These are phyloP conservation scores for Brassica hybrid DNA, from an alignment of 441 rosid genomes.

Conservation along the genomic window DNA sequence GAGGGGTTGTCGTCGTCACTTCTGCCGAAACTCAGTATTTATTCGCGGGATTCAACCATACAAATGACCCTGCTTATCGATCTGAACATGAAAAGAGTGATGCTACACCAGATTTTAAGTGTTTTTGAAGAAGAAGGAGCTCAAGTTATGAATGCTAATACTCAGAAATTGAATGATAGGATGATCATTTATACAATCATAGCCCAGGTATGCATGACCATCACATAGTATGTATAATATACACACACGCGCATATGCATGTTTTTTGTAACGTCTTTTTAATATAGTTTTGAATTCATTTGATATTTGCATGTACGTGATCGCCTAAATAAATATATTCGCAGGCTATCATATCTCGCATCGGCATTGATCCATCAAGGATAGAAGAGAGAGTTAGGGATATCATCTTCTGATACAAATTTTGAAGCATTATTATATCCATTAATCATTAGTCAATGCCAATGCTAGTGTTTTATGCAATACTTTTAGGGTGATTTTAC, in stretches of 20 bases:
- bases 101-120: conserved; percentile 38
- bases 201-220: conserved; percentile 49
- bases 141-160: conserved; percentile 36
- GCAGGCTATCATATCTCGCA: conserved; percentile 47
- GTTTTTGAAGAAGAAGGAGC: conserved; percentile 54
- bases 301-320: not conserved
- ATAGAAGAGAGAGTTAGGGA: conserved; percentile 43
- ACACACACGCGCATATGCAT: too few relatives aligned
- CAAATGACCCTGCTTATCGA: conserved; percentile 38
- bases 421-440: not conserved
- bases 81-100: conserved; percentile 35
- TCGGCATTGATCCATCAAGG: conserved; percentile 46
- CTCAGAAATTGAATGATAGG: conserved; percentile 31
- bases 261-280: not conserved
- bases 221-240: too few relatives aligned
- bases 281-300: not conserved
- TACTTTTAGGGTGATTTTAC: not conserved
- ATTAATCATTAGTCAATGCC: not conserved
- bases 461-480: not conserved
- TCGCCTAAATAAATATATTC: not conserved
- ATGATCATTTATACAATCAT: conserved; percentile 30
- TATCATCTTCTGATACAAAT: too few relatives aligned
- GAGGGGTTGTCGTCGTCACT: conserved; percentile 1
- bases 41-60: conserved; percentile 29
- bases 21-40: conserved; percentile 32